Conservation (phyloP, 176 grass and related monocot species). For the Cenchrus fungigraminus region DNA sequence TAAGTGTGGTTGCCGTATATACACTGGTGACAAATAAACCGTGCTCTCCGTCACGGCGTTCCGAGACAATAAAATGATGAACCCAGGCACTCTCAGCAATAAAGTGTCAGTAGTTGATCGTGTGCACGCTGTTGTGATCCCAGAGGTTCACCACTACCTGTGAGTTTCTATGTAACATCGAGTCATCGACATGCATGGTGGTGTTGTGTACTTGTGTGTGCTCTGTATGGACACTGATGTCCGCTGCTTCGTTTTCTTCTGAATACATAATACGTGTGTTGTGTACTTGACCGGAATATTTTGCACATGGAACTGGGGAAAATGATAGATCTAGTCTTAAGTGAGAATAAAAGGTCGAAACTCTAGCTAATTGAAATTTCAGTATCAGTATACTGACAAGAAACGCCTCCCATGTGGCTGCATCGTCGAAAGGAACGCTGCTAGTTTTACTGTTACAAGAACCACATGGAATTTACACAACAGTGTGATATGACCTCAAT, state of each 20-base stretch:
- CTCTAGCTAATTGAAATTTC: too few relatives aligned
- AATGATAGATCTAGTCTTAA: not conserved
- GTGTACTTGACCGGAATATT: not conserved
- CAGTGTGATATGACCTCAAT: too few relatives aligned
- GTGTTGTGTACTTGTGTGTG: not conserved
- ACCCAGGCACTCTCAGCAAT: not conserved
- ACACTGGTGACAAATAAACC: not conserved
- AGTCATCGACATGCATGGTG: not conserved
- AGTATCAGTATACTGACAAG: too few relatives aligned
- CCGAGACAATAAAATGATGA: not conserved
- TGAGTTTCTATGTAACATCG: not conserved
- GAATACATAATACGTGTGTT: not conserved
- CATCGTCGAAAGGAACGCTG: not conserved
- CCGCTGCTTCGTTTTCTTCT: not conserved
- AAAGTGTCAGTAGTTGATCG: not conserved
- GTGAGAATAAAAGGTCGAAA: too few relatives aligned
- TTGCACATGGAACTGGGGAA: not conserved
- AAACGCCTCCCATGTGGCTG: too few relatives aligned
- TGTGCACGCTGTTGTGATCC: not conserved
- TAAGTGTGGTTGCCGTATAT: not conserved
- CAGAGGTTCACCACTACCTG: not conserved
- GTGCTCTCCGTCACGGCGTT: not conserved
- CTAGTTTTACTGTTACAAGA: too few relatives aligned
- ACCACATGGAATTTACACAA: too few relatives aligned
- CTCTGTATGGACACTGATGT: not conserved